These are phyloP conservation scores for Rasamsonia emersonii DNA, from an alignment of 2,329 filamentous ascomycete species.

Conservation along the genomic window DNA sequence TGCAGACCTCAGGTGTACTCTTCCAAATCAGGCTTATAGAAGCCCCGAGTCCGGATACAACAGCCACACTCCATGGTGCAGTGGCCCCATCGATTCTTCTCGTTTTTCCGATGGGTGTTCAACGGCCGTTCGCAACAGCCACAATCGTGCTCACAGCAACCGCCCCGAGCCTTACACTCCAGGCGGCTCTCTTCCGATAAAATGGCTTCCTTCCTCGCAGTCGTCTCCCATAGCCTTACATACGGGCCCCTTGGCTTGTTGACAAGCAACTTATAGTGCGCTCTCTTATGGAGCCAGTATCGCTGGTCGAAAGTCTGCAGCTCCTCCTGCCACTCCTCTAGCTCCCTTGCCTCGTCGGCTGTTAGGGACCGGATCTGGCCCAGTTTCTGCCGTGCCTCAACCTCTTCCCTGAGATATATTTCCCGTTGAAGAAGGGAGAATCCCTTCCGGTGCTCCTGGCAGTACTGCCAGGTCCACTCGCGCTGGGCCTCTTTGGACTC, in stretches of 20 bases:
- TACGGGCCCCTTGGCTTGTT: constrained; percentile 2
- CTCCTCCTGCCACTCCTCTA: background rate
- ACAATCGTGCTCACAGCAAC: constrained; percentile 1
- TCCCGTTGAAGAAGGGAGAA: constrained; percentile 3
- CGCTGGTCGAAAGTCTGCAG: background rate
- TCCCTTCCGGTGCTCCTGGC: background rate
- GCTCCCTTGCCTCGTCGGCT: background rate
- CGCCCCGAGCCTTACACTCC: background rate
- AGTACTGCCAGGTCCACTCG: constrained; percentile 74
- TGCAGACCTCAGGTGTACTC: too few relatives aligned
- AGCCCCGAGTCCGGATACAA: constrained; percentile 1
- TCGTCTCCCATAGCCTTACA: background rate
- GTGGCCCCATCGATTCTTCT: too few relatives aligned
- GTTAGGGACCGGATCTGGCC: background rate
- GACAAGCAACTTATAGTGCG: background rate
- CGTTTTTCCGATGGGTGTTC: background rate
- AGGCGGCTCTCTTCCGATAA: background rate
- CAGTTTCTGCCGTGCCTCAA: background rate
- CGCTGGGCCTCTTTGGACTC: too few relatives aligned
- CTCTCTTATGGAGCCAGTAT: constrained; percentile 3
- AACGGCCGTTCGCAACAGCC: background rate
- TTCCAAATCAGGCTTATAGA: too few relatives aligned
- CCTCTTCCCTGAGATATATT: constrained; percentile 3
- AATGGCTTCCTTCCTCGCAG: background rate
- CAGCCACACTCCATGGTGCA: constrained; percentile 1